Base-by-base conservation (phyloP, 75 land plant species). In the Pinus albicaulis region DNA sequence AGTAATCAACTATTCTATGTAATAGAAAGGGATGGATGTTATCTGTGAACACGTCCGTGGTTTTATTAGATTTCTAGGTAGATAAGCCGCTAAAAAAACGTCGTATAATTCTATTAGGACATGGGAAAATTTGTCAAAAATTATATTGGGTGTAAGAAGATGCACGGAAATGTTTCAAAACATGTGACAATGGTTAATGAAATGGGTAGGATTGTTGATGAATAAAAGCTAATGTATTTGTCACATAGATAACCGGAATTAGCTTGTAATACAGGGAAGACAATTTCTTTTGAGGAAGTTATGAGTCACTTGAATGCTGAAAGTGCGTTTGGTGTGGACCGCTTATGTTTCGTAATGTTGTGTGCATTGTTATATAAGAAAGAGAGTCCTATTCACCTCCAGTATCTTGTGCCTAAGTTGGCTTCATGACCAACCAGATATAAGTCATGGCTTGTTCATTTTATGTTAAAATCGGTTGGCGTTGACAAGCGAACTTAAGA, bases 51-150 rank as follows among this genome's bases (percentile, higher is more conserved):
- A 28, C 0, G 1, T 1, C 0, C 1, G 1, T 1, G 1, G 31
- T 28, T 28, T 0, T 28, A 28, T 28, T 28, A 28, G 31, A 28
- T 1, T 1, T 28, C 0, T 1, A 28, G 1, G 31, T 28, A 28
- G 1, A 28, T 28, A 28, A 1, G 31, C 31, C 0, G 1, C 31
- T 28, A 28, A 28, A 28, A 28, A 28, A 28, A 1, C 1, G 1
- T 1, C 31, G 1, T 28, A 28, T 28, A 28, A 28, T 28, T 28
- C 1, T 28, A 28, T 28, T 95, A 98, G 82, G 99, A 98, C 73
- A 98, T 98, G 98, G 96, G 93, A 26, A 98, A 89, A 82, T 98
- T 98, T 91, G 99, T 95, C 55, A 95, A 98, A 15, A 96, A 92
- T 62, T 98, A 98, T 74, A 98, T 98, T 5, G 98, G 92, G 82